Percentiles rank a stretch among this genome's conserved stretches.
These are phyloP conservation scores for Krasilnikovozyma curviuscula DNA, from an alignment of 768 basidiomycete genomes.

Conservation along the genomic window DNA sequence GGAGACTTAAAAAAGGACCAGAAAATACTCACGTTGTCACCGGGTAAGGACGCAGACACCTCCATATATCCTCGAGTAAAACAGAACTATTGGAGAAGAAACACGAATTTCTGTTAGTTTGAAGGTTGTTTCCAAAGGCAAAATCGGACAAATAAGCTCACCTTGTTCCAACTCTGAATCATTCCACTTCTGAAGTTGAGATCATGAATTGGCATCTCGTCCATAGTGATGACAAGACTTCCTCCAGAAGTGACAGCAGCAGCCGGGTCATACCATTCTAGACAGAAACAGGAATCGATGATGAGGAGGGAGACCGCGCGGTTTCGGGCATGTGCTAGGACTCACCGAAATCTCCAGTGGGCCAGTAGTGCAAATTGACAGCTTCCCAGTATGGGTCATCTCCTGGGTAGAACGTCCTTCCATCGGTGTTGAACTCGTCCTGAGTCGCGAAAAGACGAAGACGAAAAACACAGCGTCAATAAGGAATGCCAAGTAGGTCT, in stretches of 20 bases:
- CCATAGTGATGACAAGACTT: constrained; percentile 60
- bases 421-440: constrained; percentile 11
- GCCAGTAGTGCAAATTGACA: constrained; percentile 7
- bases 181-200: constrained; percentile 65
- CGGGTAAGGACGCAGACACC: constrained; percentile 23
- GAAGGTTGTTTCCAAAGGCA: neutral
- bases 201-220: constrained; percentile 48
- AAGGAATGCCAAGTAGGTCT: too few relatives aligned
- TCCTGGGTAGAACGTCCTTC: constrained; percentile 10
- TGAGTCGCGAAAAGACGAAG: too few relatives aligned
- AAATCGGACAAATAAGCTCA: too few relatives aligned
- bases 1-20: neutral
- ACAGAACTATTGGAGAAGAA: constrained; percentile 35
- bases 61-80: constrained; percentile 86
- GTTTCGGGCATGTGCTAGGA: too few relatives aligned
- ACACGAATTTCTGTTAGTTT: neutral
- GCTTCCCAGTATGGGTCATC: constrained; percentile 8
- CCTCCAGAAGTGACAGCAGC: constrained; percentile 57
- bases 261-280: constrained; percentile 70
- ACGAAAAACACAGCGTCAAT: too few relatives aligned
- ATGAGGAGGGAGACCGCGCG: too few relatives aligned
- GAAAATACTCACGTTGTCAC: constrained; percentile 21
- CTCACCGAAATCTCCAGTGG: constrained; percentile 6
- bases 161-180: constrained; percentile 64
- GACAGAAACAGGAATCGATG: too few relatives aligned